phyloP scores from a whole-genome alignment of 1,139 yeast genomes.

The Debaryomyces psychrophilus region DNA sequence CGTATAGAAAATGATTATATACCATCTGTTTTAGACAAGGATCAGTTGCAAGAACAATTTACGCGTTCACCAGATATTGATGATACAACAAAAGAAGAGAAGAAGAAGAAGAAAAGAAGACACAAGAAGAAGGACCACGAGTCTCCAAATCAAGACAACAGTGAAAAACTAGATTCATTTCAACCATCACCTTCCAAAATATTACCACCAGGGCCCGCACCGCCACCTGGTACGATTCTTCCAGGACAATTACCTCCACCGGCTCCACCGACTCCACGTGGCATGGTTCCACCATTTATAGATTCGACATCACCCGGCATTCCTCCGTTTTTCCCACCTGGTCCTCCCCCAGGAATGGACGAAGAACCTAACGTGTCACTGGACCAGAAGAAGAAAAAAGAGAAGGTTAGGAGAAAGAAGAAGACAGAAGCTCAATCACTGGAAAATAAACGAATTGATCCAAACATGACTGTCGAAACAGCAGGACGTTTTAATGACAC shows the following conservation, averaged over 20 bases:
- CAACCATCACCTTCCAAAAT: slow-evolving; percentile 14
- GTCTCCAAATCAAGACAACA: slow-evolving; percentile 24
- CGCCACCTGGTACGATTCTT: slow-evolving; percentile 20
- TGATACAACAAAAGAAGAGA: slow-evolving; percentile 11
- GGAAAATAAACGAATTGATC: background rate
- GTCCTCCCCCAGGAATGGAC: slow-evolving; percentile 21
- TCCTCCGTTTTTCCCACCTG: slow-evolving; percentile 17
- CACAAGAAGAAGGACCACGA: slow-evolving; percentile 23
- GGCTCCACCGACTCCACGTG: slow-evolving; percentile 19
- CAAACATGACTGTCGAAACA: background rate
- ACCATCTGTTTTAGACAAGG: background rate
- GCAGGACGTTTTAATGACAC: background rate
- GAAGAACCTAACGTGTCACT: slow-evolving; percentile 3
- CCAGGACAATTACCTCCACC: slow-evolving; percentile 20
- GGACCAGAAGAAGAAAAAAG: slow-evolving; percentile 10
- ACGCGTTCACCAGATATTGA: slow-evolving; percentile 11
- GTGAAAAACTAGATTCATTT: background rate
- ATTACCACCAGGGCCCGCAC: slow-evolving; percentile 22
- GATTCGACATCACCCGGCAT: background rate
- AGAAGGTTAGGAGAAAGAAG: slow-evolving; percentile 5
- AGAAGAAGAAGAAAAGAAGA: slow-evolving; percentile 16
- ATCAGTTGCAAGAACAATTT: background rate
- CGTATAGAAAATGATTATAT: background rate
- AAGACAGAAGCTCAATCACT: background rate
- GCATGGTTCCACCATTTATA: slow-evolving; percentile 19